These are phyloP conservation scores for Harringtonia aguacate DNA, from an alignment of 2,329 filamentous ascomycete genomes.

Conservation along the genomic window DNA sequence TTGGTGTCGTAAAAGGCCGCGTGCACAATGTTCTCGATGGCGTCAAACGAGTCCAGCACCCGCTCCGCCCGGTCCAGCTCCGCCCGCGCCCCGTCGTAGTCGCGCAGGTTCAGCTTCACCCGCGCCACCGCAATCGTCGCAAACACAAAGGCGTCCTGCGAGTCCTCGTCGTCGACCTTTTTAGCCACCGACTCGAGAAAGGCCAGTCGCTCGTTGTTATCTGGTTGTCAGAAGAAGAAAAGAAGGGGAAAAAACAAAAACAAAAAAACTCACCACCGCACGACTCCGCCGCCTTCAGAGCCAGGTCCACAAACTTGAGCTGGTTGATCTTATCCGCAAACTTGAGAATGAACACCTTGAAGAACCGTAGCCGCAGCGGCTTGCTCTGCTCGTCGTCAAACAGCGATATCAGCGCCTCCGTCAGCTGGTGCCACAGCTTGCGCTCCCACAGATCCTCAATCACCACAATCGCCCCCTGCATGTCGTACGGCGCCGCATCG, in stretches of 20 bases:
- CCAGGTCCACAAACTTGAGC: slow-evolving; percentile 87
- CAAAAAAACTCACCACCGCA: slow-evolving; percentile 54
- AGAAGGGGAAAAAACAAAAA: not conserved
- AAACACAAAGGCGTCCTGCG: slow-evolving; percentile 93
- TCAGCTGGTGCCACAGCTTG: slow-evolving; percentile 98
- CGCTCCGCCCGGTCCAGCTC: slow-evolving; percentile 80
- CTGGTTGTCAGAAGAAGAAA: slow-evolving; percentile 31
- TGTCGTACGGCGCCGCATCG: slow-evolving; percentile 75
- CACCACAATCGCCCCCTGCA: slow-evolving; percentile 77
- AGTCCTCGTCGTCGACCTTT: slow-evolving; percentile 84
- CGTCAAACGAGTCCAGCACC: slow-evolving; percentile 85
- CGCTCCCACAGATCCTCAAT: slow-evolving; percentile 98
- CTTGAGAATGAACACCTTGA: slow-evolving; percentile 88
- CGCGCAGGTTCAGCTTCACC: slow-evolving; percentile 70
- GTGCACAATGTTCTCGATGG: slow-evolving; percentile 90
- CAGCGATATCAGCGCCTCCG: slow-evolving; percentile 76
- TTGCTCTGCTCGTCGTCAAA: slow-evolving; percentile 76
- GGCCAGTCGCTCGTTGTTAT: slow-evolving; percentile 72
- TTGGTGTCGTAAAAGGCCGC: slow-evolving; percentile 94
- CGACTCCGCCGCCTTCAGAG: slow-evolving; percentile 75
- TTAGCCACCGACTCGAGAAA: slow-evolving; percentile 77
- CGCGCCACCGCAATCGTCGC: slow-evolving; percentile 82
- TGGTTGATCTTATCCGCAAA: slow-evolving; percentile 99
- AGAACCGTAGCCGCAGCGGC: slow-evolving; percentile 77
- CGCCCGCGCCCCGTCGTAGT: slow-evolving; percentile 73